Base-by-base conservation (phyloP, 1,284 basidiomycete genomes). In the Leccinum subatratum region DNA sequence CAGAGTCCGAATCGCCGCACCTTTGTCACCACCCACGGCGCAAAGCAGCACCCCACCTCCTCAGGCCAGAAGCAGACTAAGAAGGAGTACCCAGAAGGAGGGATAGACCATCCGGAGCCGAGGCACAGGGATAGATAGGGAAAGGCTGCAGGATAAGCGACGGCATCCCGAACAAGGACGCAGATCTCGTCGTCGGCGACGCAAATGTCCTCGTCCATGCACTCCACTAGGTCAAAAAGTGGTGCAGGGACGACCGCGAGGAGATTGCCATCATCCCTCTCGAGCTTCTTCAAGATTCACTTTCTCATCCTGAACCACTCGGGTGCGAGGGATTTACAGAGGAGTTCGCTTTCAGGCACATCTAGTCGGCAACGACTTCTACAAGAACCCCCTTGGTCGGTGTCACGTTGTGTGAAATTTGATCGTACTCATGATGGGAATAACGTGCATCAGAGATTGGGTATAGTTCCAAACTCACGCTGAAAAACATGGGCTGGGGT, bases 341-440 rank as follows among this genome's bases (percentile, higher is more conserved):
- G 99, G 96, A 95, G 92, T 77, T 96, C 94, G 4, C 83, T 99
- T 99, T 86, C 96, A 99, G 79, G 95, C 96, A n/a, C 94, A 98
- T 73, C 85, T 99, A 4, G 83, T 87, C 30, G 97, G 96, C 42
- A 99, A 98, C 75, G 94, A 97, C 74, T 98, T 98, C 79, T 81
- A 89, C 16, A 82, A 85, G 68, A 95, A 94, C 73, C 95, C 95
- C 4, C 86, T 96, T 1, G 90, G 92, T 91, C 68, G 32, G 81
- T 77, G n/a, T 61, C 66, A 14, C 6, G 18, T 65, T 12, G 6
- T 67, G 9, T 3, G 16, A 37, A 8, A 12, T 22, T 51, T 48
- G 6, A 34, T 62, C n/a, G 4, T 66, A 16, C 66, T 70, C 39
- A 56, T 5, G n/a, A 18, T 25, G 22, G 22, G 64, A 69, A 54